phyloP scores from a whole-genome alignment of 768 basidiomycete genomes.

The Serendipita vermifera region DNA sequence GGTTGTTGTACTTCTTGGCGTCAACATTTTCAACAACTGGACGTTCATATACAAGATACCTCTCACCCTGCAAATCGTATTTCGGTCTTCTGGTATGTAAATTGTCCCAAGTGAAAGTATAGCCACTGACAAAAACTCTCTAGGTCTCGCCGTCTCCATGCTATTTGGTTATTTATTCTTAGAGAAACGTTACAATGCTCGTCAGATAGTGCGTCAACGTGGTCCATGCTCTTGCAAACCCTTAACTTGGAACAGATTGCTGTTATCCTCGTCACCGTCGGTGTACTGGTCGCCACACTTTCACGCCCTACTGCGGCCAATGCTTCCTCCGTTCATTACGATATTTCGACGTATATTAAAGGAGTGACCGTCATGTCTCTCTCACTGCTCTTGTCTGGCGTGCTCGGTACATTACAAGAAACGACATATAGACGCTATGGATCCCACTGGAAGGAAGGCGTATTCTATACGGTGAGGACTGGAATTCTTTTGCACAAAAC shows the following conservation, averaged over 20 bases:
- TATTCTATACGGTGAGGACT: conserved; percentile 63
- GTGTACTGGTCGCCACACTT: conserved; percentile 60
- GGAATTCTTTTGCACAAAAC: not conserved
- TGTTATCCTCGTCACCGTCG: conserved; percentile 52
- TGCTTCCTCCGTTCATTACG: conserved; percentile 20
- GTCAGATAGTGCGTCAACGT: conserved; percentile 43
- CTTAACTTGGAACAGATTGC: conserved; percentile 33
- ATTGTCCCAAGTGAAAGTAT: conserved; percentile 4
- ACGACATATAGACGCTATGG: conserved; percentile 60
- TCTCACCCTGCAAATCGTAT: conserved; percentile 67
- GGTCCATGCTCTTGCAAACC: not conserved
- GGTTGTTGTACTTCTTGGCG: conserved; percentile 51
- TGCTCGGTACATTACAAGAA: conserved; percentile 65
- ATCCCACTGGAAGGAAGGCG: conserved; percentile 60
- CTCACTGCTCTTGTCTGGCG: conserved; percentile 53
- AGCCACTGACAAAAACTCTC: not conserved
- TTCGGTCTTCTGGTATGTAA: conserved; percentile 60
- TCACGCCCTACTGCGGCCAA: conserved; percentile 33
- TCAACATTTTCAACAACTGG: conserved; percentile 69
- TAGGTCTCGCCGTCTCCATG: conserved; percentile 69
- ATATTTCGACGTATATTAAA: conserved; percentile 37
- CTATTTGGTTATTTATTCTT: conserved; percentile 49
- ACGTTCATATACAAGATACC: conserved; percentile 67
- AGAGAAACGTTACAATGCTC: conserved; percentile 41
- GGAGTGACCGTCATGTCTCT: conserved; percentile 59